Base-by-base conservation (phyloP, 2,329 filamentous ascomycete genomes). In the Colletotrichum lupini region DNA sequence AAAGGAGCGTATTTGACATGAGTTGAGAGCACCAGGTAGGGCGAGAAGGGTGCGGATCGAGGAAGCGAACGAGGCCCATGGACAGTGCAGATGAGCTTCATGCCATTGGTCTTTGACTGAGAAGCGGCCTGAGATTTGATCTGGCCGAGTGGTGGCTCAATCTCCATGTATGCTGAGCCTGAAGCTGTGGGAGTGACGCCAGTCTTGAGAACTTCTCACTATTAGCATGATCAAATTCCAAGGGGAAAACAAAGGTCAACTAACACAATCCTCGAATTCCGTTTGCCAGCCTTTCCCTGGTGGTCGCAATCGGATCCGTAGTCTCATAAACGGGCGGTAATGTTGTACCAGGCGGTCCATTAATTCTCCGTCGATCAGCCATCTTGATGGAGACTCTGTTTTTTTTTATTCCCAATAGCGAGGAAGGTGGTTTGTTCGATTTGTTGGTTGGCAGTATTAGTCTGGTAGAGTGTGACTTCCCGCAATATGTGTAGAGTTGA, bases 1-100 rank as follows among this genome's bases (percentile, higher is more conserved):
- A 99, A 99, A 0, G 97, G 95, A 0, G 97, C 95, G 81, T 97
- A 98, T 84, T 98, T 99, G 80, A 99, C 93, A 77, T 98, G 95
- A 3, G 96, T 97, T 16, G 94, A 95, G 64, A 99, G 89, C 57
- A 98, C 92, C 76, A 98, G 91, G 78, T 98, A 95, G 11, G 97
- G 95, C 65, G 94, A 97, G 85, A 98, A 99, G 1, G 95, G 93
- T 32, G 95, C 94, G 68, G 94, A 97, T 80, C 95, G 92, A 37
- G 96, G 95, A 55, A 99, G 89, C 28, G 97, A 95, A 77, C 95
- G 92, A 4, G 97, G 97, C 1, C 97, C 97, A 83, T 98, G 96
- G 67, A 98, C 94, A 12, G 95, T 95, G 82, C 95, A 98, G 75
- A 93, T 94, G 74, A 99, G 91, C 83, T 99, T 99, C 80, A 98